Evolutionary conservation across 148 eudicot species (phyloP), one percentile per base, ranked within the genome.

Genomic region (Linanthus parryae): DNA sequence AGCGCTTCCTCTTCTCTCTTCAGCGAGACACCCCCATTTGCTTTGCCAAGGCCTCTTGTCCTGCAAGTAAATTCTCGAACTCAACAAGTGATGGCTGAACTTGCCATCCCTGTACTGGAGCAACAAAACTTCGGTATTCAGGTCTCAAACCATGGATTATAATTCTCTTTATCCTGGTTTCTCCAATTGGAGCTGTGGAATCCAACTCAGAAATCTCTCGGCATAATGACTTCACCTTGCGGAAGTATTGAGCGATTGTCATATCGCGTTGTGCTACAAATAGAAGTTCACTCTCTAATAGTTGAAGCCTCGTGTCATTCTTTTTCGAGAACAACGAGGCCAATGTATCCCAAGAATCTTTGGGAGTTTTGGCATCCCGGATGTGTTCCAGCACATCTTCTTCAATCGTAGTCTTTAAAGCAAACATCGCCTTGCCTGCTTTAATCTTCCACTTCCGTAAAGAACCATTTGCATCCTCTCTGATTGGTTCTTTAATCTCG

Each of bases 141-240:
- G 43, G 43, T 23, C 28, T 58, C 15, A 58, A 46, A 0, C 62
- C 52, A 45, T 58, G 52, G 43, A 58, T 30, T 8, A 58, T 58
- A 9, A 58, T 58, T 40, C 62, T 31, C n/a, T 22, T 59, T 31
- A 59, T 46, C 14, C 44, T 59, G 31, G 54, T 7, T 23, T 46
- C 44, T 0, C 33, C 26, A 47, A 59, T 58, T 8, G 9, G 7
- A 22, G 42, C 16, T n/a, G n/a, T n/a, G n/a, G n/a, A n/a, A n/a
- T n/a, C n/a, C n/a, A n/a, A n/a, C n/a, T n/a, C n/a, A n/a, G n/a
- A n/a, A n/a, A n/a, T n/a, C n/a, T n/a, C n/a, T n/a, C n/a, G n/a
- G n/a, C n/a, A n/a, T n/a, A n/a, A n/a, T n/a, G n/a, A n/a, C n/a
- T n/a, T n/a, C n/a, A n/a, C n/a, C n/a, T n/a, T n/a, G n/a, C n/a